Evolutionary conservation across 768 basidiomycete genomes (phyloP), one percentile per base, ranked within the genome.

Genomic region (Tylopilus intermedius): DNA sequence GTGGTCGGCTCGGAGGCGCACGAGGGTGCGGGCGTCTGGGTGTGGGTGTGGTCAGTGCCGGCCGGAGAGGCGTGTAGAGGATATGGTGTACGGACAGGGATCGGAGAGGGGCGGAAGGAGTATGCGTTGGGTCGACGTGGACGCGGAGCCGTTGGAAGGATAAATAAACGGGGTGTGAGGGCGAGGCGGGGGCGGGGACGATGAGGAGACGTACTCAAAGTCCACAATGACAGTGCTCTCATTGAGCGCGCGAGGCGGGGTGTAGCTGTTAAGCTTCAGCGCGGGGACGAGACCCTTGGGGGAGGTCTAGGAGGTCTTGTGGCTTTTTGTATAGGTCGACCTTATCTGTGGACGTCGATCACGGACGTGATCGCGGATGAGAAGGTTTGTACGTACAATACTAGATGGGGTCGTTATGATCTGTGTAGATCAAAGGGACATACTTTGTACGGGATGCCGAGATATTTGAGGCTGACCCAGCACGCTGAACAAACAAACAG

Each of bases 321-420:
- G 90, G 87, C 59, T 91, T 92, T 69, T 82, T 24, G 81, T 91
- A 90, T n/a, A 87, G 86, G 67, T 90, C 85, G 27, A 89, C 85
- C 68, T 90, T 87, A 59, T 85, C 88, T 89, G 53, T 47, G 37
- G 26, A 30, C 4, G 22, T 22, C 7, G 11, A 8, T 29, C 29
- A 29, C 29, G 2, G 29, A 30, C 29, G 29, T 9, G 29, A 9
- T 30, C 29, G 29, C 8, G 29, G 29, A 30, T 30, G 29, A 9
- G 9, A 9, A 4, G 29, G 29, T 9, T 8, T 30, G 29, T 8
- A 30, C 29, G 29, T 30, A 30, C 29, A 30, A 9, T 30, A 30
- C 29, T 30, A 9, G 29, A 30, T 35, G 9, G 14, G 11, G n/a
- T n/a, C n/a, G 33, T 3, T 15, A 56, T 2, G 39, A 18, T 18